phyloP scores from a whole-genome alignment of 2,329 filamentous ascomycete species.

The Fusarium nurragi region DNA sequence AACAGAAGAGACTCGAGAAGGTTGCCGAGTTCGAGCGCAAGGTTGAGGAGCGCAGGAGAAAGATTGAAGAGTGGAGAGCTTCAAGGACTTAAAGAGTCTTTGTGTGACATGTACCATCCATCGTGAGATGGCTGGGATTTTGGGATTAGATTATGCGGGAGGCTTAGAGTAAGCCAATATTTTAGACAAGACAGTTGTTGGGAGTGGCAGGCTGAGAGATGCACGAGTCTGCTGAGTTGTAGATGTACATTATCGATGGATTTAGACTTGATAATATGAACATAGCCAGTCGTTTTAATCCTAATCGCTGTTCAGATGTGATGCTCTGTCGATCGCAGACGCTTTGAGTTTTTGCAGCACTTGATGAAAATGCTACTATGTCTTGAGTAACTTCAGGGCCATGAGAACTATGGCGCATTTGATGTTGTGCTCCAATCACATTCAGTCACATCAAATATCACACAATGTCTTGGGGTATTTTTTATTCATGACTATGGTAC shows the following conservation, averaged over 20 bases:
- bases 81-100: constrained; percentile 38
- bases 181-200: constrained; percentile 19
- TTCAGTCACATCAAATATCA: not conserved
- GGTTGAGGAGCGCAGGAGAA: constrained; percentile 60
- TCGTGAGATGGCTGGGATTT: not conserved
- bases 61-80: constrained; percentile 59
- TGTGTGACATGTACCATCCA: not conserved
- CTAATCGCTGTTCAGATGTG: not conserved
- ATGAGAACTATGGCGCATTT: not conserved
- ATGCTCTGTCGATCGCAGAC: not conserved
- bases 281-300: constrained; percentile 16
- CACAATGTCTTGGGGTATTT: constrained; percentile 31
- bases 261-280: constrained; percentile 35
- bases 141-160: constrained; percentile 17
- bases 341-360: not conserved
- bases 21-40: constrained; percentile 68
- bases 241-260: constrained; percentile 31
- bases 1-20: constrained; percentile 63
- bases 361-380: not conserved
- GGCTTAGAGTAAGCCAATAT: constrained; percentile 27
- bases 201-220: not conserved
- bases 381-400: not conserved
- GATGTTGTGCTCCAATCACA: not conserved
- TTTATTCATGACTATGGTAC: constrained; percentile 49
- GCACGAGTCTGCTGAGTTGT: not conserved